These are phyloP conservation scores for Amborella trichopoda DNA, from an alignment of 164 flowering plant species.

Conservation along the genomic window DNA sequence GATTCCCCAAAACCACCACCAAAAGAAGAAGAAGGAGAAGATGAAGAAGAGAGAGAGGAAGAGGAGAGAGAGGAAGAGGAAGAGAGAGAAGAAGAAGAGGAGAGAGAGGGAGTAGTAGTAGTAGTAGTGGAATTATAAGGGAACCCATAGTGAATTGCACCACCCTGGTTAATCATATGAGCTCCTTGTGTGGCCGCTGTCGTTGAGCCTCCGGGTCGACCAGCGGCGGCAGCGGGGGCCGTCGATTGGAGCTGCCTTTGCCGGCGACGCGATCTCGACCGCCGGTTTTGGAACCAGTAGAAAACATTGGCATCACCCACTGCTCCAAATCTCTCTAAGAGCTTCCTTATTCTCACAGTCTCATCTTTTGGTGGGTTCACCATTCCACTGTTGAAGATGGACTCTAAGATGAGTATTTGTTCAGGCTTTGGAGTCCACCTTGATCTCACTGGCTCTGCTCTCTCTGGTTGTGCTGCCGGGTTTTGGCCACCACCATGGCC, in stretches of 20 bases:
- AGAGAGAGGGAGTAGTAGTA: background rate
- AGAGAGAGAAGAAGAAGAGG: background rate
- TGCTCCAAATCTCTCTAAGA: conserved; percentile 73
- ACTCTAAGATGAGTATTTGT: conserved; percentile 85
- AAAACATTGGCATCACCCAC: conserved; percentile 94
- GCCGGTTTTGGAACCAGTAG: conserved; percentile 86
- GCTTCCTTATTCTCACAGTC: conserved; percentile 66
- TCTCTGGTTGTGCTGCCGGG: too few species aligned
- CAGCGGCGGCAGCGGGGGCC: background rate
- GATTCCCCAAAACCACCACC: conserved; percentile 3
- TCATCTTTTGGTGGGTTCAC: conserved; percentile 94
- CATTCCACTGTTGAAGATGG: conserved; percentile 98
- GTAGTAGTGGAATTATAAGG: background rate
- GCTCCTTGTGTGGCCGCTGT: background rate
- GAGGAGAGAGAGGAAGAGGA: background rate
- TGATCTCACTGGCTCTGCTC: conserved; percentile 63
- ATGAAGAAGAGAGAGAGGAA: background rate
- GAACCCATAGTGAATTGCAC: background rate
- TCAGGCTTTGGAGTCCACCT: conserved; percentile 97
- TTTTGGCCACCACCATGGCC: too few species aligned
- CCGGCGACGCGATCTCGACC: conserved; percentile 2
- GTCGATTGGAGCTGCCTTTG: conserved; percentile 1
- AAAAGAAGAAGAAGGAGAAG: conserved; percentile 12
- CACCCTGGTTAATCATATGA: too few species aligned
- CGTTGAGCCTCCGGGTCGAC: background rate